Evolutionary conservation across 106 monocot genomes (phyloP).

Genomic region (Platanthera guangdongensis): DNA sequence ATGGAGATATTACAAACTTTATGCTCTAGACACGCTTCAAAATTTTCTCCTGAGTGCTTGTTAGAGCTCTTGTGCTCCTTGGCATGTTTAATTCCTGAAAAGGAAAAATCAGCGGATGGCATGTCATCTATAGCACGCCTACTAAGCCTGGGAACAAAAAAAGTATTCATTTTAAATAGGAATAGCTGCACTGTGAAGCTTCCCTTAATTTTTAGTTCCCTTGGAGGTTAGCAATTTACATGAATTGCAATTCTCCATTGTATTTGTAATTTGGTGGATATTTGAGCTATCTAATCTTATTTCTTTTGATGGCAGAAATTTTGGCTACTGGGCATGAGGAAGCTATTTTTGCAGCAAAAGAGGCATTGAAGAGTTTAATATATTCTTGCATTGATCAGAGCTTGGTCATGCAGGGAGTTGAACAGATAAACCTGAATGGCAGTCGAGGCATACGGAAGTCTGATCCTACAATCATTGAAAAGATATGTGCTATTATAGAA

Average conservation of each 20-base stretch:
- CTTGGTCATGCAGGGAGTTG: constrained; percentile 60
- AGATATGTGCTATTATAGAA: constrained; percentile 76
- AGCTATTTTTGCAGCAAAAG: constrained; percentile 68
- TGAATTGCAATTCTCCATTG: neutral
- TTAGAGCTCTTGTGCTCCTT: constrained; percentile 63
- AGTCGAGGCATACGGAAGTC: constrained; percentile 37
- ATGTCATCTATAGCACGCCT: constrained; percentile 72
- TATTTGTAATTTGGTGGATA: neutral
- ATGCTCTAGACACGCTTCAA: constrained; percentile 34
- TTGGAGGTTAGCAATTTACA: constrained; percentile 51
- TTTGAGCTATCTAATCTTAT: neutral
- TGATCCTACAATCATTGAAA: constrained; percentile 76
- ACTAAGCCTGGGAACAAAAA: constrained; percentile 53
- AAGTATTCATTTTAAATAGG: constrained; percentile 46
- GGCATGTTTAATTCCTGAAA: constrained; percentile 36
- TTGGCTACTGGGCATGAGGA: constrained; percentile 79
- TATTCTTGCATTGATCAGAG: constrained; percentile 57
- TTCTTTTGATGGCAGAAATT: constrained; percentile 42
- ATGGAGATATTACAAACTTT: constrained; percentile 69
- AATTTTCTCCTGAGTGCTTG: constrained; percentile 44
- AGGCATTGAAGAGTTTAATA: constrained; percentile 67
- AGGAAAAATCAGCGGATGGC: constrained; percentile 59
- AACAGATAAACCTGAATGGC: constrained; percentile 38
- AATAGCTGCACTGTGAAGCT: constrained; percentile 56
- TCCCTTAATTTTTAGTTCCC: constrained; percentile 56